Evolutionary conservation across 345 rosid species (phyloP).

Genomic region (Acer yangbiense): DNA sequence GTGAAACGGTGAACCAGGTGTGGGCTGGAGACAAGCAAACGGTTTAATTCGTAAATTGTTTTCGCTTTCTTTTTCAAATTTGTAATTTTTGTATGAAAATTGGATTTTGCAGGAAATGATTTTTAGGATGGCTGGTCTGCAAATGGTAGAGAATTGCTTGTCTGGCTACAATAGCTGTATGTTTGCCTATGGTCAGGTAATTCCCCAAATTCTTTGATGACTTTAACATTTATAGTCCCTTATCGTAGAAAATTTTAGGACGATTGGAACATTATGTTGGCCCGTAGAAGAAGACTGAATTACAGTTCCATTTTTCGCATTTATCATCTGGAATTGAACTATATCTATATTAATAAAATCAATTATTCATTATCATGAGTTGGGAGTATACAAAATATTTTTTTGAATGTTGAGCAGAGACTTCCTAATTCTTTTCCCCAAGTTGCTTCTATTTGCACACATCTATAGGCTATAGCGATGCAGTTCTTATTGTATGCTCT

Average conservation of each 20-base stretch:
- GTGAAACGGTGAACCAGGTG: constrained; percentile 95
- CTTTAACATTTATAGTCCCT: neutral
- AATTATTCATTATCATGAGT: neutral
- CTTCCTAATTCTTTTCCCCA: neutral
- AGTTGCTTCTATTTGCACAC: neutral
- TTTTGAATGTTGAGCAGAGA: neutral
- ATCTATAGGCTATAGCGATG: neutral
- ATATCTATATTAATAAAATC: neutral
- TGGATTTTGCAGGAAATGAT: constrained; percentile 70
- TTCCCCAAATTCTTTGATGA: constrained; percentile 8
- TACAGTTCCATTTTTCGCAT: neutral
- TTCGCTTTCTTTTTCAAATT: neutral
- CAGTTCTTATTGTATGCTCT: neutral
- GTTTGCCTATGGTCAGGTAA: constrained; percentile 99
- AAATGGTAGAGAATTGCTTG: constrained; percentile 96
- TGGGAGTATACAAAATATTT: neutral
- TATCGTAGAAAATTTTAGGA: neutral
- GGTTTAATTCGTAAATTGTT: neutral
- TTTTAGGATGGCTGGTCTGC: constrained; percentile 84
- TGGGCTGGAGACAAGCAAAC: constrained; percentile 16
- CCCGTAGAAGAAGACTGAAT: neutral
- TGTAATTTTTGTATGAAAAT: neutral
- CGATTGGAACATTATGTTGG: neutral
- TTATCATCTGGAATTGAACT: neutral
- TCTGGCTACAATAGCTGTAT: constrained; percentile 97